Conservation (phyloP, 2,329 filamentous ascomycete genomes). For the Trichophyton rubrum region DNA sequence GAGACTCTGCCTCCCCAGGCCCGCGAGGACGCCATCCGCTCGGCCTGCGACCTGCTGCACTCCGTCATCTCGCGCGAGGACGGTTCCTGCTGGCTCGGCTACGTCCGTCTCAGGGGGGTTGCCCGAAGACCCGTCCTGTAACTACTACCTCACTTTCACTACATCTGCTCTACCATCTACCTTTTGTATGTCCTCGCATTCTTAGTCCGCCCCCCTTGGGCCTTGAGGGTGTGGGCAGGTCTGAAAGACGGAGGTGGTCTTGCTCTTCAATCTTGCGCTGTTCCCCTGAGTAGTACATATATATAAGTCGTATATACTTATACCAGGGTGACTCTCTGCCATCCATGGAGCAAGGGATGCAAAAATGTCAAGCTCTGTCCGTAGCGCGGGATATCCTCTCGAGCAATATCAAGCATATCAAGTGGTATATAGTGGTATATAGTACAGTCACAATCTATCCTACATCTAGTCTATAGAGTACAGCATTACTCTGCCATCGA, state of each 20-base stretch:
- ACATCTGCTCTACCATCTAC: background rate
- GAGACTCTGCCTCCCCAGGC: constrained; percentile 38
- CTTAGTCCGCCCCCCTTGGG: constrained; percentile 45
- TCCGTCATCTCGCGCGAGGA: constrained; percentile 46
- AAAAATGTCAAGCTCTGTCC: constrained; percentile 44
- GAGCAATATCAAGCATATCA: no score
- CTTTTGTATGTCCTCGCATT: constrained; percentile 38
- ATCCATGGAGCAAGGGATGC: constrained; percentile 35
- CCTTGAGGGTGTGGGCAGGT: constrained; percentile 39
- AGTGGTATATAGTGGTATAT: background rate
- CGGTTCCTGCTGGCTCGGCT: constrained; percentile 40
- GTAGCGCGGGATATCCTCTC: constrained; percentile 28
- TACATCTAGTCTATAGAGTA: background rate
- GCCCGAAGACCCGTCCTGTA: constrained; percentile 20
- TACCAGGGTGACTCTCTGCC: constrained; percentile 34
- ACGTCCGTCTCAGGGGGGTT: constrained; percentile 35
- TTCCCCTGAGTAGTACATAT: constrained; percentile 5
- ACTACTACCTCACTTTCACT: background rate
- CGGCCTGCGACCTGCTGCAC: constrained; percentile 44
- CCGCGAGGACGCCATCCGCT: constrained; percentile 42
- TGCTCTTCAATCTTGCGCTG: constrained; percentile 39
- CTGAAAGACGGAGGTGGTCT: constrained; percentile 38
- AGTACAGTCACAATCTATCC: background rate
- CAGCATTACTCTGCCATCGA: constrained; percentile 34
- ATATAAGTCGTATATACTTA: constrained; percentile 9